Conservation (phyloP, 352 stramenopile species). For the Phytophthora macrochlamydospora region DNA sequence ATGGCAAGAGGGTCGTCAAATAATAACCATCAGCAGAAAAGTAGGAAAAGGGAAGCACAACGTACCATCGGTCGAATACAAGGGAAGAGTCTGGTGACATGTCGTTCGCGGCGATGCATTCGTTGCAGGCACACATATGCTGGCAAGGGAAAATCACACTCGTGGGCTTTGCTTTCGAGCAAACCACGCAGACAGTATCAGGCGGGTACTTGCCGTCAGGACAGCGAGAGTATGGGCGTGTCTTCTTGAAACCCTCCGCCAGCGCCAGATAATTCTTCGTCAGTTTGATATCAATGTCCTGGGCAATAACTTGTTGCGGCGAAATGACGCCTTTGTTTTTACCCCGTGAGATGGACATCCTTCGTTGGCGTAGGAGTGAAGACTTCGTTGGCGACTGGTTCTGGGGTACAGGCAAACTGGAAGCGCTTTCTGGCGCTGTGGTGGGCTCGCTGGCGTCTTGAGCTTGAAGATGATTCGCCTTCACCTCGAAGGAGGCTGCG, state of each 20-base stretch:
- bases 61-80: constrained; percentile 29
- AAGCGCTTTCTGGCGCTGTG: too few relatives aligned
- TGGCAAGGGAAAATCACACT: constrained; percentile 70
- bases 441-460: too few relatives aligned
- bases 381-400: too few relatives aligned
- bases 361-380: not conserved
- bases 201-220: constrained; percentile 41
- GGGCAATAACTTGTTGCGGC: not conserved
- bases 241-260: constrained; percentile 43
- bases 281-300: constrained; percentile 20
- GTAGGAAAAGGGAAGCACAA: not conserved
- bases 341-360: not conserved
- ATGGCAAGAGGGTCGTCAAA: not conserved
- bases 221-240: constrained; percentile 48
- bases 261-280: constrained; percentile 55
- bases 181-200: constrained; percentile 46
- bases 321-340: too few relatives aligned
- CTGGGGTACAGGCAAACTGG: too few relatives aligned
- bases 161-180: constrained; percentile 28
- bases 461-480: too few relatives aligned
- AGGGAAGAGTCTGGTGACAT: constrained; percentile 34
- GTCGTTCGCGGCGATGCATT: constrained; percentile 44
- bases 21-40: not conserved
- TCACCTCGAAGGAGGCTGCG: too few relatives aligned
- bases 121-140: constrained; percentile 63